Conservation (phyloP, 176 grass and related monocot species). For the Elymus sibiricus region DNA sequence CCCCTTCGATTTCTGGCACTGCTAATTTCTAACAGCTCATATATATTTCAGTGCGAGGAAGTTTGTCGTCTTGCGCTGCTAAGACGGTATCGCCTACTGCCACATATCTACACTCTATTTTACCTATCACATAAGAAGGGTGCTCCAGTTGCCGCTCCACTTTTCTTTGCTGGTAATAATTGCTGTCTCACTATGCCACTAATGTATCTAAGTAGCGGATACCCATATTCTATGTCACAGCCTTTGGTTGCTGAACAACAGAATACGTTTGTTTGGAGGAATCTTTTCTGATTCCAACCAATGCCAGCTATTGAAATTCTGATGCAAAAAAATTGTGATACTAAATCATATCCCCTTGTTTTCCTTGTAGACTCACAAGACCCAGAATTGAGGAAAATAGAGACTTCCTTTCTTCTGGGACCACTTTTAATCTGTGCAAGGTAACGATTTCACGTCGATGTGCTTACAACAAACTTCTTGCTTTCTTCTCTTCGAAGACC, state of each 20-base stretch:
- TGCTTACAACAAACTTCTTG: neutral
- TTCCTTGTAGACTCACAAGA: conserved; percentile 63
- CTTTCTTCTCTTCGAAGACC: neutral
- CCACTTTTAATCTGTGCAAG: conserved; percentile 84
- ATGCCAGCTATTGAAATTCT: neutral
- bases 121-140: conserved; percentile 80
- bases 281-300: neutral
- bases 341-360: conserved; percentile 8
- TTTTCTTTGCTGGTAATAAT: conserved; percentile 85
- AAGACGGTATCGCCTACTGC: conserved; percentile 76
- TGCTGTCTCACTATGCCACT: neutral
- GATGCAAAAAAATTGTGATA: neutral
- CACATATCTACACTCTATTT: conserved; percentile 93
- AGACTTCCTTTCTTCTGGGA: conserved; percentile 91
- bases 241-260: neutral
- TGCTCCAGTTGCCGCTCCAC: conserved; percentile 63
- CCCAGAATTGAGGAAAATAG: conserved; percentile 64
- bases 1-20: neutral
- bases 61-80: conserved; percentile 90
- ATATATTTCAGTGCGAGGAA: conserved; percentile 74
- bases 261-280: neutral
- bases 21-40: conserved; percentile 17
- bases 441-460: conserved; percentile 29
- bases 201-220: neutral
- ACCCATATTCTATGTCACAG: conserved; percentile 4